These are phyloP conservation scores for Hibiscus tridactylites DNA, from an alignment of 345 rosid genomes.

Conservation along the genomic window DNA sequence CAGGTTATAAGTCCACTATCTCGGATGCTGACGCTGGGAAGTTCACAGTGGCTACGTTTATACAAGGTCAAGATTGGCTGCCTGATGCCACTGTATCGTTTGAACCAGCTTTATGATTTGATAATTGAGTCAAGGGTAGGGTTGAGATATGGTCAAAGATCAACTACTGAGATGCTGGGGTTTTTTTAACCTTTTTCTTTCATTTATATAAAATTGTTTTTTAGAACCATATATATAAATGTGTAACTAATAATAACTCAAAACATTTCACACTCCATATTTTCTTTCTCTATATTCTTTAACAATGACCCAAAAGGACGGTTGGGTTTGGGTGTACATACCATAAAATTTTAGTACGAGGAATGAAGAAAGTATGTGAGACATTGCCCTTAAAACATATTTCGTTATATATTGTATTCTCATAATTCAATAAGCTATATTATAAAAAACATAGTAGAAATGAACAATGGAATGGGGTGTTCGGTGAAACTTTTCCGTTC, in stretches of 20 bases:
- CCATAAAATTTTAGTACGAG: neutral
- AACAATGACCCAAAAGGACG: neutral
- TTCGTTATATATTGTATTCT: too few relatives aligned
- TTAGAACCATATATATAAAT: neutral
- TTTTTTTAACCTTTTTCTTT: neutral
- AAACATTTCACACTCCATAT: neutral
- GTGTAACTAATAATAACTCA: neutral
- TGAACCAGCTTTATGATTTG: slow-evolving; percentile 21
- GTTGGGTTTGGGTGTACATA: neutral
- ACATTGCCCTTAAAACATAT: too few relatives aligned
- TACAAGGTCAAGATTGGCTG: slow-evolving; percentile 63
- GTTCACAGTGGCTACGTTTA: slow-evolving; percentile 43
- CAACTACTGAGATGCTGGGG: neutral
- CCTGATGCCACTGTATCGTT: slow-evolving; percentile 34
- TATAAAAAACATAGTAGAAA: too few relatives aligned
- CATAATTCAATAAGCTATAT: too few relatives aligned
- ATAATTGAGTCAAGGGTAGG: neutral
- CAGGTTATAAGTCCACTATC: slow-evolving; percentile 44
- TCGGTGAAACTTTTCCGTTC: too few relatives aligned
- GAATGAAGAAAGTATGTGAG: too few relatives aligned
- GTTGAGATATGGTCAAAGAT: neutral
- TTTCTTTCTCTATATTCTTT: neutral
- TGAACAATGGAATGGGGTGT: too few relatives aligned
- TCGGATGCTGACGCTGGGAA: slow-evolving; percentile 36
- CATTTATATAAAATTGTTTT: too few relatives aligned